Percentiles rank a stretch among this genome's conserved stretches.
Conservation (phyloP, 768 basidiomycete genomes). For the Pilatotrama ljubarskyi region DNA sequence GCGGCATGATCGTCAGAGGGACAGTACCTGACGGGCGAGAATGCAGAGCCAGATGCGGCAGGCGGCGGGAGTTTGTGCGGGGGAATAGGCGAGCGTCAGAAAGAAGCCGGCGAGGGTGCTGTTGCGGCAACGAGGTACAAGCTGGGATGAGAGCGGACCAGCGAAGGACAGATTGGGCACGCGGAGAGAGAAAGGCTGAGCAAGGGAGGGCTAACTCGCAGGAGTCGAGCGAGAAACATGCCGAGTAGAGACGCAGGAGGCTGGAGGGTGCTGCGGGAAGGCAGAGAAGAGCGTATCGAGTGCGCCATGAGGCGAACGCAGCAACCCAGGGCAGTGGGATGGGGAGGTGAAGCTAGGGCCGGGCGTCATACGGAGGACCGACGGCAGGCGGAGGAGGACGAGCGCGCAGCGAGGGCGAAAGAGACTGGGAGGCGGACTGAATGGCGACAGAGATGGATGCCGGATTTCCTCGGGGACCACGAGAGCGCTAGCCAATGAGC, state of each 20-base stretch:
- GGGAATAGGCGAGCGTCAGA: background rate
- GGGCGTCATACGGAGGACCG: constrained; percentile 13
- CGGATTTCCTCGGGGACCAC: constrained; percentile 10
- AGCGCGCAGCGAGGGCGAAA: background rate
- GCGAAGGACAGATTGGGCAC: background rate
- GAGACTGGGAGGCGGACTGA: constrained; percentile 4
- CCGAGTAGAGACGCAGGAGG: background rate
- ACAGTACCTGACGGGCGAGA: constrained; percentile 16
- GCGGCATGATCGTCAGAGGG: constrained; percentile 6
- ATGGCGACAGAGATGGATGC: constrained; percentile 4
- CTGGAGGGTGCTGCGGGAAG: constrained; percentile 9
- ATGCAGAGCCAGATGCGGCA: constrained; percentile 8
- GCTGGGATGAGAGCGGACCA: background rate
- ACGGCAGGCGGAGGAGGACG: background rate
- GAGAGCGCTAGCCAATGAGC: background rate
- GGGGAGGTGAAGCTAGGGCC: background rate
- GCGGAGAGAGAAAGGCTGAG: background rate
- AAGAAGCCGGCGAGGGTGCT: constrained; percentile 1
- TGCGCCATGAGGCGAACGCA: constrained; percentile 1
- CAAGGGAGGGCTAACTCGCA: background rate
- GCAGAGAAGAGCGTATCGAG: background rate
- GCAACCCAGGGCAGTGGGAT: background rate
- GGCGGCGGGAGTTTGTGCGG: constrained; percentile 8
- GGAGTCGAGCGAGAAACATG: background rate
- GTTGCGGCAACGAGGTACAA: constrained; percentile 1